These are phyloP conservation scores for Davidsoniella australis DNA, from an alignment of 2,329 filamentous ascomycete genomes.

Conservation along the genomic window DNA sequence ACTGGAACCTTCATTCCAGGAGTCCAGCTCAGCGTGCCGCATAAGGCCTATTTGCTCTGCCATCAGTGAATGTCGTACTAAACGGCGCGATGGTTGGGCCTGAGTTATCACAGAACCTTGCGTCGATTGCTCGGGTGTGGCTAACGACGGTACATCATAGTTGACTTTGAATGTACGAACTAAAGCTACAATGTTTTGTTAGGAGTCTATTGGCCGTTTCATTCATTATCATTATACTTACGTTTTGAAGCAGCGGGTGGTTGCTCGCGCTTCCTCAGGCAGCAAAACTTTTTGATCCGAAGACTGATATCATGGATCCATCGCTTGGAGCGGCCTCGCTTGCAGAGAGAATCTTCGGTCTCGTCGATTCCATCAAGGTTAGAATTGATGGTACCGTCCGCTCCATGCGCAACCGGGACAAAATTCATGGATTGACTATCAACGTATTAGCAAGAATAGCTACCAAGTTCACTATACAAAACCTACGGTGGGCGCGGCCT, in stretches of 20 bases:
- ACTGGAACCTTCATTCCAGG: slow-evolving; percentile 1
- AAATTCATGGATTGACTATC: slow-evolving; percentile 8
- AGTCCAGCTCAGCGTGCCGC: slow-evolving; percentile 1
- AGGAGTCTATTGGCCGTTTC: neutral
- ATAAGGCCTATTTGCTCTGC: slow-evolving; percentile 6
- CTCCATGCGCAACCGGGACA: slow-evolving; percentile 3
- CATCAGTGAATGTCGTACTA: slow-evolving; percentile 10
- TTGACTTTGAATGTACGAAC: slow-evolving; percentile 12
- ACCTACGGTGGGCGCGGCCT: slow-evolving; percentile 11
- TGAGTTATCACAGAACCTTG: slow-evolving; percentile 7
- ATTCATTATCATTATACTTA: neutral
- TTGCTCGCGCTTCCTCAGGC: slow-evolving; percentile 4
- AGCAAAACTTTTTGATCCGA: slow-evolving; percentile 8
- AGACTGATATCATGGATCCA: neutral
- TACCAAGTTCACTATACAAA: neutral
- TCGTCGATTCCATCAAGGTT: slow-evolving; percentile 9
- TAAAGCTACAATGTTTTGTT: neutral
- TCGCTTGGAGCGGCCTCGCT: neutral
- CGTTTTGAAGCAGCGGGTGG: slow-evolving; percentile 3
- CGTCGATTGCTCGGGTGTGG: slow-evolving; percentile 6
- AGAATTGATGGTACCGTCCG: slow-evolving; percentile 4
- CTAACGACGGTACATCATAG: neutral
- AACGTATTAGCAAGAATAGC: neutral
- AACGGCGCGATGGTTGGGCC: slow-evolving; percentile 5
- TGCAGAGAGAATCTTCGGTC: slow-evolving; percentile 8